phyloP scores from a whole-genome alignment of 75 land plant genomes.

The Isoetes taiwanensis region DNA sequence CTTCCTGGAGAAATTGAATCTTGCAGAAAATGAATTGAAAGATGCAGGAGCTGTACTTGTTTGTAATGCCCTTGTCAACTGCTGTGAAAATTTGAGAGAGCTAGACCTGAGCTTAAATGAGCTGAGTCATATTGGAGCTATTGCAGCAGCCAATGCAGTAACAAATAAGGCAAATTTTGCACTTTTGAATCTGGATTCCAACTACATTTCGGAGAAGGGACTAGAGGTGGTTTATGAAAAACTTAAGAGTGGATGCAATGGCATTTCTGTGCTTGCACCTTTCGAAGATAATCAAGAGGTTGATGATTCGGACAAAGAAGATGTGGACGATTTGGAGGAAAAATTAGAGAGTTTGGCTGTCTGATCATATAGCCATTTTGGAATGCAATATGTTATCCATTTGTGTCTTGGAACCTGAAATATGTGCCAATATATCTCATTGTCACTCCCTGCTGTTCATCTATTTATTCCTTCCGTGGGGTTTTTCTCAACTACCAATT shows the following conservation, averaged over 20 bases:
- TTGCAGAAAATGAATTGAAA: constrained; percentile 83
- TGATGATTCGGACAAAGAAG: too few species aligned
- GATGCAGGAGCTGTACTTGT: constrained; percentile 73
- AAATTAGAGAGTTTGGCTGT: too few species aligned
- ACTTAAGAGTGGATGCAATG: constrained; percentile 29
- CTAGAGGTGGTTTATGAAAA: constrained; percentile 61
- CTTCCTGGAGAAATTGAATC: constrained; percentile 41
- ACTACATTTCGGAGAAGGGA: constrained; percentile 76
- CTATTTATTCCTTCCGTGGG: too few species aligned
- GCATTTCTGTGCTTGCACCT: constrained; percentile 47
- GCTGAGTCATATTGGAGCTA: constrained; percentile 64
- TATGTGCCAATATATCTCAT: too few species aligned
- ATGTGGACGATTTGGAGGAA: too few species aligned
- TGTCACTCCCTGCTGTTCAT: too few species aligned
- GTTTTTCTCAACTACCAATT: too few species aligned
- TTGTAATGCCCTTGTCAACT: constrained; percentile 40
- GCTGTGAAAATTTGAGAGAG: constrained; percentile 49
- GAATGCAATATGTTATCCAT: too few species aligned
- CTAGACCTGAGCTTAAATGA: constrained; percentile 66
- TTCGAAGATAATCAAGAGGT: constrained; percentile 86
- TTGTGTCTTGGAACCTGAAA: too few species aligned
- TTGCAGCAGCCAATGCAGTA: constrained; percentile 60
- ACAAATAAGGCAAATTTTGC: constrained; percentile 40
- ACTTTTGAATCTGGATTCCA: constrained; percentile 58
- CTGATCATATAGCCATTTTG: too few species aligned